phyloP scores from a whole-genome alignment of 2,329 filamentous ascomycete species.

The Paraconiothyrium sp. region DNA sequence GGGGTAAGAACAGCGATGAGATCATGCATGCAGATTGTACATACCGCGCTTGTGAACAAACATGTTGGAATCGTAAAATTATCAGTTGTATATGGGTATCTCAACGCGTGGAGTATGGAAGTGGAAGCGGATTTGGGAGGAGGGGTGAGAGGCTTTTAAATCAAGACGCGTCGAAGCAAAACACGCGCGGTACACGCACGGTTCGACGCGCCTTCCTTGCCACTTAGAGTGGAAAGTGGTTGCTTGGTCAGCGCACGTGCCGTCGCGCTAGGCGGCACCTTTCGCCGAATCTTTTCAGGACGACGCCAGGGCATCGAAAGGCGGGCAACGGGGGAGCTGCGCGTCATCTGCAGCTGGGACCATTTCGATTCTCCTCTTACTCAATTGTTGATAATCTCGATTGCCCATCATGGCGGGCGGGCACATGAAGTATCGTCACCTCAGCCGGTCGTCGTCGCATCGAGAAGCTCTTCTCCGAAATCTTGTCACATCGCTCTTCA shows the following conservation, averaged over 20 bases:
- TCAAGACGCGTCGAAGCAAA: constrained; percentile 39
- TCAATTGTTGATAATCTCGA: constrained; percentile 15
- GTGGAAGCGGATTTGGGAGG: constrained; percentile 27
- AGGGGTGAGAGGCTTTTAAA: constrained; percentile 41
- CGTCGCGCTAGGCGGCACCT: constrained; percentile 15
- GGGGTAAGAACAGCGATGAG: constrained; percentile 22
- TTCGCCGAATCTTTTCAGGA: constrained; percentile 26
- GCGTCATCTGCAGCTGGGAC: constrained; percentile 19
- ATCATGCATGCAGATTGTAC: constrained; percentile 27
- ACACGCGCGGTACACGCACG: constrained; percentile 30
- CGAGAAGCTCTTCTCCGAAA: constrained; percentile 93
- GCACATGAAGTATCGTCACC: constrained; percentile 85
- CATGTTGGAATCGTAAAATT: constrained; percentile 44
- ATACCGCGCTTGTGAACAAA: constrained; percentile 56
- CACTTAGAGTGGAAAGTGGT: constrained; percentile 40
- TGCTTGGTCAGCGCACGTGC: constrained; percentile 21
- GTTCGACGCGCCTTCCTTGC: constrained; percentile 28
- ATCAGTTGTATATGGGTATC: constrained; percentile 38
- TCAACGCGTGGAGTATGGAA: constrained; percentile 30
- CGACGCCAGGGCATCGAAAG: constrained; percentile 12
- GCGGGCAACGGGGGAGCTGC: constrained; percentile 4
- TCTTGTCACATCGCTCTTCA: constrained; percentile 92
- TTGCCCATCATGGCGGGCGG: constrained; percentile 78
- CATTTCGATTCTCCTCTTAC: constrained; percentile 12
- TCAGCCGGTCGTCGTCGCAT: constrained; percentile 86